Evolutionary conservation across 2,329 filamentous ascomycete species (phyloP).

Genomic region (Aspergillus sergii): DNA sequence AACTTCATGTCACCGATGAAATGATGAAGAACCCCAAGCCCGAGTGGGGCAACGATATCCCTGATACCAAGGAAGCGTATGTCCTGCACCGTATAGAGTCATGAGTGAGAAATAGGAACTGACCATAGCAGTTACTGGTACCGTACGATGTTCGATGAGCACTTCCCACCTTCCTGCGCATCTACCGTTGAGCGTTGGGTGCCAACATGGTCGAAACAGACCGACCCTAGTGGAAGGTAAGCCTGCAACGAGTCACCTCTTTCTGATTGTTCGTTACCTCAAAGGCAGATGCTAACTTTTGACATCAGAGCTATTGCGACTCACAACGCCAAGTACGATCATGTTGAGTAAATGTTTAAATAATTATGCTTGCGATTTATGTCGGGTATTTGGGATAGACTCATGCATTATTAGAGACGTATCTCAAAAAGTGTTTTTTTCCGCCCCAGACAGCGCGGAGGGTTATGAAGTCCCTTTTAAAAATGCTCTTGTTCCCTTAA

Average conservation of each 20-base stretch:
- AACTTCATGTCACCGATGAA: slow-evolving; percentile 87
- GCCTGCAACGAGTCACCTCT: slow-evolving; percentile 20
- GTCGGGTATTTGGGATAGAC: slow-evolving; percentile 29
- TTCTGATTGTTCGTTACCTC: background rate
- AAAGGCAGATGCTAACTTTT: slow-evolving; percentile 8
- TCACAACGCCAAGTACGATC: slow-evolving; percentile 74
- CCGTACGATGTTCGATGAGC: slow-evolving; percentile 97
- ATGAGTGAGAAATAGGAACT: slow-evolving; percentile 11
- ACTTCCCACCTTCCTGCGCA: slow-evolving; percentile 90
- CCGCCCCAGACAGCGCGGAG: background rate
- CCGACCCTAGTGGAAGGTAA: slow-evolving; percentile 89
- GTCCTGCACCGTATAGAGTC: slow-evolving; percentile 33
- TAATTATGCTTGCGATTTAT: slow-evolving; percentile 15
- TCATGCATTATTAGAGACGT: slow-evolving; percentile 30
- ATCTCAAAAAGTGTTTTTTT: slow-evolving; percentile 19
- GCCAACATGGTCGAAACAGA: slow-evolving; percentile 95
- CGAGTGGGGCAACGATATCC: slow-evolving; percentile 91
- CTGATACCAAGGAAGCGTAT: slow-evolving; percentile 94
- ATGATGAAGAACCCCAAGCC: slow-evolving; percentile 98
- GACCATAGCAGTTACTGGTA: slow-evolving; percentile 78
- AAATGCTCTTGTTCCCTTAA: background rate
- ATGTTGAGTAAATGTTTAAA: slow-evolving; percentile 38
- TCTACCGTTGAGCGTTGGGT: slow-evolving; percentile 95
- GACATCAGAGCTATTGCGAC: slow-evolving; percentile 69
- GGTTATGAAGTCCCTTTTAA: background rate